Percentiles rank a stretch among this genome's conserved stretches.
Conservation (phyloP, 345 rosid genomes). For the Pugionium cornutum region DNA sequence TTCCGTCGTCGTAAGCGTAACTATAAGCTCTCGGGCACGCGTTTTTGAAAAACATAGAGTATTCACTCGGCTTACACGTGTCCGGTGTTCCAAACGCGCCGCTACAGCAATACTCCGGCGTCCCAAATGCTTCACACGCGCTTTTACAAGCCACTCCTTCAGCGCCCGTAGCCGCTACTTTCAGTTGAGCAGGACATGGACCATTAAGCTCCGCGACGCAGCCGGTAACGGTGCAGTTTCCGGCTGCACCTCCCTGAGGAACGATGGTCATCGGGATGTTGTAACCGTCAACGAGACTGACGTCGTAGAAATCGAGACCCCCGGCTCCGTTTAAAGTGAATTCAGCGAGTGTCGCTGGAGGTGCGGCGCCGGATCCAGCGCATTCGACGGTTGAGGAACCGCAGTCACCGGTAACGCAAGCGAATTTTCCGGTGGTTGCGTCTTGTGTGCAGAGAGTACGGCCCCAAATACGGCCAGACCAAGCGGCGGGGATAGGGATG, state of each 20-base stretch:
- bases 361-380: slow-evolving; percentile 53
- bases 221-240: slow-evolving; percentile 53
- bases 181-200: slow-evolving; percentile 55
- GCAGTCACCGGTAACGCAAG: slow-evolving; percentile 67
- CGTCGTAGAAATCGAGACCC: slow-evolving; percentile 64
- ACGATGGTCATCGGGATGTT: slow-evolving; percentile 60
- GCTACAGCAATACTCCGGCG: slow-evolving; percentile 64
- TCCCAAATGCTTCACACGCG: slow-evolving; percentile 59
- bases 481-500: slow-evolving; percentile 47
- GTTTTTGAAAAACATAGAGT: slow-evolving; percentile 57
- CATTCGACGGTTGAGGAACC: slow-evolving; percentile 52
- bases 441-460: slow-evolving; percentile 62
- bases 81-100: slow-evolving; percentile 55
- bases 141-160: slow-evolving; percentile 62
- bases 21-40: slow-evolving; percentile 65
- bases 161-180: slow-evolving; percentile 35
- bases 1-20: slow-evolving; percentile 65
- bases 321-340: slow-evolving; percentile 55
- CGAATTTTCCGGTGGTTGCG: slow-evolving; percentile 53
- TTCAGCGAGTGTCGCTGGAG: slow-evolving; percentile 64
- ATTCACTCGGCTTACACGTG: slow-evolving; percentile 54
- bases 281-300: slow-evolving; percentile 74
- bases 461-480: slow-evolving; percentile 78
- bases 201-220: slow-evolving; percentile 58
- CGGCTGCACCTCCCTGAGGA: slow-evolving; percentile 50